Base-by-base conservation (phyloP, 2,329 filamentous ascomycete species). In the Diaporthe ampelina region DNA sequence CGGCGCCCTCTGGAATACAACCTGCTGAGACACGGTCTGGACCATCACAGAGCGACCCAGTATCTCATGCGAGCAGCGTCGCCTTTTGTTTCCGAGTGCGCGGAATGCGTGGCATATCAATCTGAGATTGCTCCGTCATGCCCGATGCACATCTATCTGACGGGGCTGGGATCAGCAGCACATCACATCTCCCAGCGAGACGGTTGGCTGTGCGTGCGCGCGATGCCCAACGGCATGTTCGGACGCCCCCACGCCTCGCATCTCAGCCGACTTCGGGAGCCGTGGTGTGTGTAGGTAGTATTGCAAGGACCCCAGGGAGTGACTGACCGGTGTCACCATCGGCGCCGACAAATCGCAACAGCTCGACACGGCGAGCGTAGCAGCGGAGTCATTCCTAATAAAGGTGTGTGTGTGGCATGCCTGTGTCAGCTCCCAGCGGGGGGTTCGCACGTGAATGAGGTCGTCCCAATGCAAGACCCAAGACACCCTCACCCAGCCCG, bases 281-380 rank as follows among this genome's bases (percentile, higher is more conserved):
- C 8, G 10, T 40, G 37, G 37, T 40, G 37, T 40, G 37, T 40
- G 35, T 37, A 11, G 8, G 26, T 50, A 4, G 61, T 37, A 67
- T 32, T 24, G 43, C 61, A 52, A 67, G 61, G 61, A 13, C 29
- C 43, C 19, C 43, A 19, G 17, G 2, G 21, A 10, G 43, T 45
- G 29, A 45, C 59, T 32, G 37, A 45, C 19, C 43, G 15, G 61
- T 67, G 63, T 52, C 21, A 52, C 63, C 29, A 26, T 24, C 37
- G n/a, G 37, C 45, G 35, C 63, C 63, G 45, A 67, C 61, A 67
- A 67, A 67, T 67, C 61, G 61, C 61, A 67, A 50, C 43, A 67
- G 13, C 21, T 50, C 29, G 45, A 52, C 13, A 40, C 37, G 11
- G 4, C 11, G 37, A 13, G 29, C 61, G 40, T 67, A 35, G 61